These are phyloP conservation scores for Fusarium coffeatum DNA, from an alignment of 2,329 filamentous ascomycete species.

Conservation along the genomic window DNA sequence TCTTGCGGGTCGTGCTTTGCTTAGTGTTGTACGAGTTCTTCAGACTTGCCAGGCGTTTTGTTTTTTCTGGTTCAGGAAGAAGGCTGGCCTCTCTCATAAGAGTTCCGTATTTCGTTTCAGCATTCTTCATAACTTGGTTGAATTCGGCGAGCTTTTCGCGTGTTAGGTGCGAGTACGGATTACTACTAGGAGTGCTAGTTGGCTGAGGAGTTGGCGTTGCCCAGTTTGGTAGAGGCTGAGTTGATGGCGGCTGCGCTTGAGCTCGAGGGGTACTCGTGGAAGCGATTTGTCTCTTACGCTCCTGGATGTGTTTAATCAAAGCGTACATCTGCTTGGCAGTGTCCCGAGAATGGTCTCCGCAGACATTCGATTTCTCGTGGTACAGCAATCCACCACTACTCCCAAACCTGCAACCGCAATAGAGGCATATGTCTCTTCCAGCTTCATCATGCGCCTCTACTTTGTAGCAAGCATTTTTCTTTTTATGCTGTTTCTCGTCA, in stretches of 20 bases:
- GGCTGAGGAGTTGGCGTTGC: slow-evolving; percentile 5
- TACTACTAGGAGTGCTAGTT: slow-evolving; percentile 39
- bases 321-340: slow-evolving; percentile 24
- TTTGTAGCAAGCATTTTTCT: slow-evolving; percentile 45
- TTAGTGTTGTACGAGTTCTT: slow-evolving; percentile 67
- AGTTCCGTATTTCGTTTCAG: slow-evolving; percentile 53
- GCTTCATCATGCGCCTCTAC: slow-evolving; percentile 23
- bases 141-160: slow-evolving; percentile 43
- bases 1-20: slow-evolving; percentile 67
- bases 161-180: slow-evolving; percentile 61
- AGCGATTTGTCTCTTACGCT: neutral
- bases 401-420: slow-evolving; percentile 60
- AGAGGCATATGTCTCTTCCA: slow-evolving; percentile 54
- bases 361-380: slow-evolving; percentile 59
- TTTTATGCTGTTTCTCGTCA: slow-evolving; percentile 46
- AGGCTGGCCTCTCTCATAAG: slow-evolving; percentile 57
- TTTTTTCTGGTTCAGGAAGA: slow-evolving; percentile 51
- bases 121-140: slow-evolving; percentile 46
- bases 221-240: slow-evolving; percentile 2
- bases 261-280: neutral
- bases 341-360: slow-evolving; percentile 54
- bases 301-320: slow-evolving; percentile 22
- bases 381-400: slow-evolving; percentile 57
- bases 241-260: neutral
- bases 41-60: slow-evolving; percentile 55